A percentile compares a stretch with the other conserved stretches of the same genome.
These are phyloP conservation scores for Globisporangium cystogenes DNA, from an alignment of 352 stramenopile genomes.

Conservation along the genomic window DNA sequence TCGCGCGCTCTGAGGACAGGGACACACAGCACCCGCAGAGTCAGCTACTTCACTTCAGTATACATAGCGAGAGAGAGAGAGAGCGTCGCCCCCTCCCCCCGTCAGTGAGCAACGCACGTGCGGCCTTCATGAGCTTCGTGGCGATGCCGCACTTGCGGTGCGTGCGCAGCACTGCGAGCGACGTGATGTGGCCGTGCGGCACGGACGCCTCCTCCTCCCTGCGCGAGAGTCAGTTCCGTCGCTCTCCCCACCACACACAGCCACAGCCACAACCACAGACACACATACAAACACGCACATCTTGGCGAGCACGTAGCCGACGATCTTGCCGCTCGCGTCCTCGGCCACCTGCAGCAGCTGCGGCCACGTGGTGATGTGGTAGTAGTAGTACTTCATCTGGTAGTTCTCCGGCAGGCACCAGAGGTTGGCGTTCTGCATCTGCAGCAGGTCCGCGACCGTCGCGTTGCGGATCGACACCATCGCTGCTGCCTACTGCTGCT, in stretches of 20 bases:
- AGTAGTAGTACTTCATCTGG: constrained; percentile 99
- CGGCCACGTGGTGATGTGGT: constrained; percentile 99
- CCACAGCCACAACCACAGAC: no score
- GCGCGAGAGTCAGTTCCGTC: background rate
- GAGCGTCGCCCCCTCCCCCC: background rate
- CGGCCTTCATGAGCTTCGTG: constrained; percentile 97
- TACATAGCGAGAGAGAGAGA: no score
- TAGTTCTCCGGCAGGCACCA: constrained; percentile 99
- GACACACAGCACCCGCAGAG: background rate
- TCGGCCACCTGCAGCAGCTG: constrained; percentile 99
- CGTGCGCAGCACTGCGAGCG: constrained; percentile 95
- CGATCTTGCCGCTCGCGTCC: constrained; percentile 96
- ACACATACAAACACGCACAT: constrained; percentile 90
- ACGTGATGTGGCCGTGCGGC: constrained; percentile 99
- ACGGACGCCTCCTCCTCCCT: constrained; percentile 82
- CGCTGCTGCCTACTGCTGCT: background rate
- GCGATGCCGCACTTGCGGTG: constrained; percentile 97
- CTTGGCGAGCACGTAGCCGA: constrained; percentile 99
- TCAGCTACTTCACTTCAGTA: no score
- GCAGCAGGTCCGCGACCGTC: constrained; percentile 93
- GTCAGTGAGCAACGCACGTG: constrained; percentile 35
- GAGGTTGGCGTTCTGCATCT: constrained; percentile 99
- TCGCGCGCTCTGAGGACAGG: constrained; percentile 73
- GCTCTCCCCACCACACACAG: no score
- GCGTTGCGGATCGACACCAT: constrained; percentile 97